Base-by-base conservation (phyloP, 2,329 filamentous ascomycete genomes). In the Chaetomiaceae sp. region DNA sequence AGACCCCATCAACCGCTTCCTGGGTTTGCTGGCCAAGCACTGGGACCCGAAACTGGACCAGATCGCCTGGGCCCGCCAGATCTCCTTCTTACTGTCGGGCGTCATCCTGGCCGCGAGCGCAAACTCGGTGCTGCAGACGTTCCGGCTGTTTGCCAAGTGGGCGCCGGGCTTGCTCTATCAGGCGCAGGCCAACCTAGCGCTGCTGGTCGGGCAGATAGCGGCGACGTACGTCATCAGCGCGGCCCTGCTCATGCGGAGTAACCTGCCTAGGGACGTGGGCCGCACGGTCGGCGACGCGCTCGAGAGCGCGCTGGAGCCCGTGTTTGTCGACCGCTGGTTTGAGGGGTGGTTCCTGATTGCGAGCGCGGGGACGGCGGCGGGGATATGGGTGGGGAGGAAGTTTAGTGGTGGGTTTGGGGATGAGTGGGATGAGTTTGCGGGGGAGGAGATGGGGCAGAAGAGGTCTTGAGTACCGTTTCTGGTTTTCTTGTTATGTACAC, bases 171-270 rank as follows among this genome's bases (percentile, higher is more conserved):
- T 92, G n/a, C 73, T 91, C 9, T 82, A 84, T 59, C 86, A 87
- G 61, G 84, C 85, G 4, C 87, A 88, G 65, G 87, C 87, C 9
- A 91, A 91, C 64, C 77, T 94, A 33, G 88, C 90, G 1, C 78
- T 95, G 12, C 76, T 91, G 39, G 84, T 92, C 33, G 87, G 84
- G 4, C 90, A 95, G 69, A 84, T 95, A 40, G 83, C 84, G 1
- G 90, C 88, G 2, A 91, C 89, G 1, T 95, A 95, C 66, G 89
- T 95, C 49, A 91, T 95, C 64, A 87, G 83, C 55, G 85, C 87
- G 1, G 87, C 88, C 3, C 72, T 95, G 60, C 75, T 95, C 54
- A 74, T 95, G 43, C 73, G 90, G 47, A 88, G 87, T 61, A 92
- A 90, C 67, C 74, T 95, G 60, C 90, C 90, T 0, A 77, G 76